Evolutionary conservation across 768 basidiomycete genomes (phyloP), one percentile per base, ranked within the genome.

Genomic region (Hydnomerulius pinastri): DNA sequence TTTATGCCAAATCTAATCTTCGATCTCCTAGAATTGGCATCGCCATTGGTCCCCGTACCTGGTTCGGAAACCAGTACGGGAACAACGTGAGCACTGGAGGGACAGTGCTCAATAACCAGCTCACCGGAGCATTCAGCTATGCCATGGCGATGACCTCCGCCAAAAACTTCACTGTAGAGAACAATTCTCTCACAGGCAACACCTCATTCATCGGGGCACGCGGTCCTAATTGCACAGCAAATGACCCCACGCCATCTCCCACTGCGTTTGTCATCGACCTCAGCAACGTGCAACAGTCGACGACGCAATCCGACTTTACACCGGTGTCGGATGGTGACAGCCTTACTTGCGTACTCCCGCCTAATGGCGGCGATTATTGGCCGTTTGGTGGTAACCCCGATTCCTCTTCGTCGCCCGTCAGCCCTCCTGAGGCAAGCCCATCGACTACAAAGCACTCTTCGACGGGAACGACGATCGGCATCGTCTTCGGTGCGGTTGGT

Each of bases 11-110:
- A 40, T 43, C 46, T 54, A 59, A 48, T 33, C 20, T 21, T 35
- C n/a, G n/a, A 32, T 48, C 6, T 12, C 12, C 38, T 17, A 90
- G 88, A 65, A 83, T 91, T 59, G 89, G 85, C n/a, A 84, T 91
- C 41, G 89, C 87, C 24, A 77, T 90, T 13, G 89, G 90, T 8
- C 86, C 90, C 8, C 79, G 79, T 10, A 82, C 81, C 13, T 91
- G 89, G 89, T 90, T 89, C 51, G 85, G 82, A 3, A 68, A 77
- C 55, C 60, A 66, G 44, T 86, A 74, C 55, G 74, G 75, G 20
- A 79, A 77, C 48, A 82, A 84, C 51, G 74, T 79, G 58, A 78
- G 73, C 63, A 71, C 64, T 30, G 73, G 73, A n/a, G 87, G 78
- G 6, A 70, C 72, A 5, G 82, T 89, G 18, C 58, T 69, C 15